These are phyloP conservation scores for Hapsidospora chrysogenum DNA, from an alignment of 495 filamentous ascomycete species.

Conservation along the genomic window DNA sequence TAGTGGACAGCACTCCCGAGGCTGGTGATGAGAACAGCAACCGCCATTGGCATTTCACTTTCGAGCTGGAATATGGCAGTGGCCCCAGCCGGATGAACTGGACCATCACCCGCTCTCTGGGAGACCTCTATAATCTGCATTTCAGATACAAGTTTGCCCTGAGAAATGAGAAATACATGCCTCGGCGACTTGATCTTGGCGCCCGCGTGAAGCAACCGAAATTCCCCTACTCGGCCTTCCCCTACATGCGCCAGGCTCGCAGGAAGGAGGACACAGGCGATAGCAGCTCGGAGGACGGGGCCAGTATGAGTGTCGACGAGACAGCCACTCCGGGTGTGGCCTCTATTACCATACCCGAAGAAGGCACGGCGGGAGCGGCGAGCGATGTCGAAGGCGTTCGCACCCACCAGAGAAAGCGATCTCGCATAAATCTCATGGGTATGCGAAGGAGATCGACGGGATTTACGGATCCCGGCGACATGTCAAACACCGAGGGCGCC, in stretches of 20 bases:
- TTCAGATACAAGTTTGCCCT: slow-evolving; percentile 76
- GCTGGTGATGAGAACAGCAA: slow-evolving; percentile 45
- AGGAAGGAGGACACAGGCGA: slow-evolving; percentile 52
- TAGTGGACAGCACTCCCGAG: slow-evolving; percentile 58
- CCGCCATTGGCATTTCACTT: slow-evolving; percentile 72
- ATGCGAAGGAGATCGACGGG: slow-evolving; percentile 15
- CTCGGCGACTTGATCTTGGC: slow-evolving; percentile 17
- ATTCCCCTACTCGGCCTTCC: slow-evolving; percentile 83
- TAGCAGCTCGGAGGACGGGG: slow-evolving; percentile 64
- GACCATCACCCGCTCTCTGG: slow-evolving; percentile 73
- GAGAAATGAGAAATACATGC: slow-evolving; percentile 60
- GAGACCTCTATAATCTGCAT: slow-evolving; percentile 87
- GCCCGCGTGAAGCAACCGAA: slow-evolving; percentile 59
- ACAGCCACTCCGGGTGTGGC: slow-evolving; percentile 30
- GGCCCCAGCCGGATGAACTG: slow-evolving; percentile 94
- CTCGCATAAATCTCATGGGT: slow-evolving; percentile 38
- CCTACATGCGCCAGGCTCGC: slow-evolving; percentile 69
- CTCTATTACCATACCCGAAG: slow-evolving; percentile 20
- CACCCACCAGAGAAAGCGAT: slow-evolving; percentile 37
- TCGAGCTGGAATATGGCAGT: slow-evolving; percentile 92
- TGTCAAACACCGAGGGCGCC: slow-evolving; percentile 2
- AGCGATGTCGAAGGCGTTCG: slow-evolving; percentile 19
- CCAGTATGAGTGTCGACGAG: slow-evolving; percentile 24
- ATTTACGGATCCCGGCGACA: slow-evolving; percentile 9
- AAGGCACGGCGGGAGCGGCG: slow-evolving; percentile 23